Base-by-base conservation (phyloP, 176 grass and related monocot species). In the Avena sativa region DNA sequence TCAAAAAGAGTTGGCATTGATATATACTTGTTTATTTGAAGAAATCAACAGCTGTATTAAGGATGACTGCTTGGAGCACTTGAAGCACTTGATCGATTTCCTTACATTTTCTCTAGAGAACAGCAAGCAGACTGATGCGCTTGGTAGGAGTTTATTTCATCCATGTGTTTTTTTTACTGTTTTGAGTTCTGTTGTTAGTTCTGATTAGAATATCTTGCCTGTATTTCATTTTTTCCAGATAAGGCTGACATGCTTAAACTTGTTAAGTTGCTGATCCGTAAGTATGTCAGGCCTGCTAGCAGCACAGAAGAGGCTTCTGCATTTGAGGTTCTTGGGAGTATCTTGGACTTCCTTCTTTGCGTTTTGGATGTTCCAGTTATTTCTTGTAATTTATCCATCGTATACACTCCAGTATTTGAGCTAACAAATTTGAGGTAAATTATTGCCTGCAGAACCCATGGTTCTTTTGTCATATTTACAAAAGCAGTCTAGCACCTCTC, bases 361-460 rank as follows among this genome's bases (percentile, higher is more conserved):
- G 81, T 93, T 95, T 89, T 98, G 64, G 93, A 98, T 95, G 73
- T 92, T 88, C 91, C 92, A 72, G 43, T 83, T 38, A 83, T 95
- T 73, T 78, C 89, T 76, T 82, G 7, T 57, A 87, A 95, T 85
- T 82, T 98, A 71, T 61, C 73, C n/a, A 57, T 82, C 9, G 71
- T 93, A 81, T 95, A 98, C 89, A 62, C 53, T 67, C 93, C 90
- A 43, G 90, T 90, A 55, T 98, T 98, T 68, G 76, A 92, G 65
- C 30, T 98, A 50, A 88, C 71, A 86, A 89, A 86, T 69, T 79
- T 21, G 23, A 94, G 93, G 96, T 98, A 87, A 85, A 20, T 60
- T 71, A 58, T 69, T 9, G 56, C 79, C 51, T 59, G 17, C 40
- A 30, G 15, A 84, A 56, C 30, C 70, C 19, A 6, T 65, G 44